Evolutionary conservation across 164 flowering plant species (phyloP).

Genomic region (Berberis thunbergii): DNA sequence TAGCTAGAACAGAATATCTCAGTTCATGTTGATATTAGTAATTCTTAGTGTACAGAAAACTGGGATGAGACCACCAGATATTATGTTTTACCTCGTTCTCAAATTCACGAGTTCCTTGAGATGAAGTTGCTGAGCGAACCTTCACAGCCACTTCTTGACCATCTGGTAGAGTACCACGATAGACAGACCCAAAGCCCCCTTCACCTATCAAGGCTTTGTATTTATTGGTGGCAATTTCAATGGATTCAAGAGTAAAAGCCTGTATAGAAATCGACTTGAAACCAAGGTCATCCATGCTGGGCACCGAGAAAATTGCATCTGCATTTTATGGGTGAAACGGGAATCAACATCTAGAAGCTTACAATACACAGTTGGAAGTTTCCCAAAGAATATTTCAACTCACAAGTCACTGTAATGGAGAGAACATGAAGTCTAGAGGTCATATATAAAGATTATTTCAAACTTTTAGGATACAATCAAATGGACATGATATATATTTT

Average conservation of each 20-base stretch:
- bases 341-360: neutral
- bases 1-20: too few species aligned
- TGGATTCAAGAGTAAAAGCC: slow-evolving; percentile 31
- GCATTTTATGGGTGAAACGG: slow-evolving; percentile 17
- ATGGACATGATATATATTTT: too few species aligned
- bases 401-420: too few species aligned
- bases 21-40: too few species aligned
- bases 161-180: slow-evolving; percentile 51
- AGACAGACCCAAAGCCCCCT: slow-evolving; percentile 83
- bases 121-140: slow-evolving; percentile 73
- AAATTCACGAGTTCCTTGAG: slow-evolving; percentile 81
- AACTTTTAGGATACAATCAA: too few species aligned
- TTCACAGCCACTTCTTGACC: slow-evolving; percentile 83
- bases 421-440: too few species aligned
- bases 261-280: slow-evolving; percentile 39
- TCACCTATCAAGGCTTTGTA: slow-evolving; percentile 68
- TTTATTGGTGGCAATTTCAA: slow-evolving; percentile 44
- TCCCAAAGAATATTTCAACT: too few species aligned
- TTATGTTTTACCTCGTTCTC: slow-evolving; percentile 54
- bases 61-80: too few species aligned
- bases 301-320: slow-evolving; percentile 45
- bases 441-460: too few species aligned
- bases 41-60: too few species aligned
- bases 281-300: slow-evolving; percentile 40
- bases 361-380: neutral